phyloP scores from a whole-genome alignment of 805 yeast genomes.

The Saccharomyces paradoxus region DNA sequence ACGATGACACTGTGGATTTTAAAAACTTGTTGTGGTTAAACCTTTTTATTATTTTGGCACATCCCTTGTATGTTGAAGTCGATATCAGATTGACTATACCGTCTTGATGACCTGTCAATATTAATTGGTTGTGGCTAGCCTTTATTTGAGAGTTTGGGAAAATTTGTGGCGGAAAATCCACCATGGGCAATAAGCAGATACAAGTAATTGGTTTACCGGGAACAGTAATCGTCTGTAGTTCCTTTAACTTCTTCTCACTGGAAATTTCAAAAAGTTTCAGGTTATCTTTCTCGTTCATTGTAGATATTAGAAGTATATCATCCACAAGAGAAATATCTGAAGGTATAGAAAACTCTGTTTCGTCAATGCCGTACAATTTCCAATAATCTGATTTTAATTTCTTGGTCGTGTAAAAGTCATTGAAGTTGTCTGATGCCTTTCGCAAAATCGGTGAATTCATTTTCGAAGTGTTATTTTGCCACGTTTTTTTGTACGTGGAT shows the following conservation, averaged over 20 bases:
- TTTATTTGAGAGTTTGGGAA: neutral
- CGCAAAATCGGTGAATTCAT: slow-evolving; percentile 19
- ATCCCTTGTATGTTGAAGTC: slow-evolving; percentile 38
- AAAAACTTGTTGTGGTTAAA: slow-evolving; percentile 73
- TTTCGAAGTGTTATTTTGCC: slow-evolving; percentile 17
- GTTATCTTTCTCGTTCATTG: slow-evolving; percentile 10
- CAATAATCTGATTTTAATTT: slow-evolving; percentile 24
- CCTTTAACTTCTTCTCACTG: slow-evolving; percentile 6
- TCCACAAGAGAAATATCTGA: slow-evolving; percentile 10
- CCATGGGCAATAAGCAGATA: slow-evolving; percentile 8
- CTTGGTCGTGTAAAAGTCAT: slow-evolving; percentile 22
- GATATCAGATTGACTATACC: slow-evolving; percentile 69
- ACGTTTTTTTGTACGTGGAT: slow-evolving; percentile 9
- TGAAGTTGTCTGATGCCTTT: slow-evolving; percentile 23
- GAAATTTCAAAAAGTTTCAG: slow-evolving; percentile 13
- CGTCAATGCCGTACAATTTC: slow-evolving; percentile 7
- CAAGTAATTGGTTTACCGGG: slow-evolving; percentile 19
- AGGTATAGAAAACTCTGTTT: slow-evolving; percentile 4
- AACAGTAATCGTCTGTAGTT: slow-evolving; percentile 19
- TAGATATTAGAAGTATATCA: slow-evolving; percentile 14
- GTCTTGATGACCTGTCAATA: slow-evolving; percentile 67
- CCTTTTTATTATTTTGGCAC: slow-evolving; percentile 69
- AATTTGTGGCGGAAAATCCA: neutral
- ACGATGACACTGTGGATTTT: slow-evolving; percentile 2
- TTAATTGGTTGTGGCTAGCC: slow-evolving; percentile 8